Evolutionary conservation across 345 rosid genomes (phyloP), one percentile per base, ranked within the genome.

Genomic region (Pugionium dolabratum): DNA sequence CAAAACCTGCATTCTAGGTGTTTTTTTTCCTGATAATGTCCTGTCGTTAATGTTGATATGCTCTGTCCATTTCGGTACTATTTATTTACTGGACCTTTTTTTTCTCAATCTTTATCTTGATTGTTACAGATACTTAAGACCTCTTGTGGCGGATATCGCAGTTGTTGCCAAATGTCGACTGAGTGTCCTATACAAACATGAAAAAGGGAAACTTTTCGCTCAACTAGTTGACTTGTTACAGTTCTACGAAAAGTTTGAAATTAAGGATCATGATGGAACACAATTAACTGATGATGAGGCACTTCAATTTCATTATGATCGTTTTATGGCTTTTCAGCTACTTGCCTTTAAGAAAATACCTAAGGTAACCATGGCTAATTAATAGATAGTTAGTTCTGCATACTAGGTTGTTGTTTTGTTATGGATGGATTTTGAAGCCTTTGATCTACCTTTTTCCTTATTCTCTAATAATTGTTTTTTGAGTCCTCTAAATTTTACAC

Each of bases 201-300:
- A 79, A 55, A 88, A 85, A 43, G 99, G 99, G 66, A 90, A 84
- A 70, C 95, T 94, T 68, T 94, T 94, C 52, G 95, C 95, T 25
- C 97, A 94, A 39, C 80, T 94, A 67, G 99, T 90, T 62, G 99
- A 94, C 80, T 84, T 94, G 67, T 78, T 94, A 59, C 99, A 94
- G 77, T 90, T 88, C 69, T 94, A 94, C 58, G 99, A 94, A 79
- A 88, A 91, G 75, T 94, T 94, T 82, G 99, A 94, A 86, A 94
- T 94, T 54, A 88, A 94, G 75, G 99, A 94, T 76, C 97, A 90
- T 64, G 85, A 80, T 67, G 99, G 99, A 34, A 94, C 95, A 52
- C 99, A 94, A 54, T 74, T 94, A 74, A 84, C 84, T 18, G 99
- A 94, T 75, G 99, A 90, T 74, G 96, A 94, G 80, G 89, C 92